phyloP scores from a whole-genome alignment of 2,329 filamentous ascomycete genomes.

The Didymella keratinophila region DNA sequence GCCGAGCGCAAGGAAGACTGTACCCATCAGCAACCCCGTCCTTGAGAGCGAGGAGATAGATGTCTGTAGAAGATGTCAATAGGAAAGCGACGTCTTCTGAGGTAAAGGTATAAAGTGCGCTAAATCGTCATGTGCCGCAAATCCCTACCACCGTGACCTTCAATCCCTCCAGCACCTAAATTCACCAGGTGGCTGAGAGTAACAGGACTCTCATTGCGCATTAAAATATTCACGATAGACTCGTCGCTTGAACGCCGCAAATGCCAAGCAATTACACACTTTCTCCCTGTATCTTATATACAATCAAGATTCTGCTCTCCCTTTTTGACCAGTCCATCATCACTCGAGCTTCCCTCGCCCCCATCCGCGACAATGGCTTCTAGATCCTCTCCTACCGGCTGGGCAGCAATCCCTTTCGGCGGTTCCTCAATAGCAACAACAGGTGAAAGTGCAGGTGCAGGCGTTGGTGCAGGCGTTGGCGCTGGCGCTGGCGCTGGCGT shows the following conservation, averaged over 20 bases:
- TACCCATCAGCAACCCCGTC: background rate
- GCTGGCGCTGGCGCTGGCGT: background rate
- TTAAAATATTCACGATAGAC: background rate
- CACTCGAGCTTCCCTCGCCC: background rate
- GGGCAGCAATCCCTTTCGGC: background rate
- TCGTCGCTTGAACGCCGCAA: slow-evolving; percentile 4
- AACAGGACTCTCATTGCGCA: background rate
- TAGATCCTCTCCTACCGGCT: background rate
- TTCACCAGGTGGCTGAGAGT: background rate
- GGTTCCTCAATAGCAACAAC: slow-evolving; percentile 10
- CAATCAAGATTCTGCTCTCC: slow-evolving; percentile 8
- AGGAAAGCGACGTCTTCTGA: background rate
- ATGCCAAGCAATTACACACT: background rate
- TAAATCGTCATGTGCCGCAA: background rate
- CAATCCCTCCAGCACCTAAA: background rate
- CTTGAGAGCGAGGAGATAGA: background rate
- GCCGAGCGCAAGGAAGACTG: background rate
- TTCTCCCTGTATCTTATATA: background rate
- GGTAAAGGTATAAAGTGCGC: background rate
- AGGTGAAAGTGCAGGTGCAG: slow-evolving; percentile 4
- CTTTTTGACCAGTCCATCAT: slow-evolving; percentile 10
- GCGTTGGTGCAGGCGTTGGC: background rate
- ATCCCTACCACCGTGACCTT: too few relatives aligned
- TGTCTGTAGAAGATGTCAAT: background rate
- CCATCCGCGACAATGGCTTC: slow-evolving; percentile 2